Evolutionary conservation across 768 basidiomycete genomes (phyloP), one percentile per base, ranked within the genome.

Genomic region (Boletus pseudopeckii): DNA sequence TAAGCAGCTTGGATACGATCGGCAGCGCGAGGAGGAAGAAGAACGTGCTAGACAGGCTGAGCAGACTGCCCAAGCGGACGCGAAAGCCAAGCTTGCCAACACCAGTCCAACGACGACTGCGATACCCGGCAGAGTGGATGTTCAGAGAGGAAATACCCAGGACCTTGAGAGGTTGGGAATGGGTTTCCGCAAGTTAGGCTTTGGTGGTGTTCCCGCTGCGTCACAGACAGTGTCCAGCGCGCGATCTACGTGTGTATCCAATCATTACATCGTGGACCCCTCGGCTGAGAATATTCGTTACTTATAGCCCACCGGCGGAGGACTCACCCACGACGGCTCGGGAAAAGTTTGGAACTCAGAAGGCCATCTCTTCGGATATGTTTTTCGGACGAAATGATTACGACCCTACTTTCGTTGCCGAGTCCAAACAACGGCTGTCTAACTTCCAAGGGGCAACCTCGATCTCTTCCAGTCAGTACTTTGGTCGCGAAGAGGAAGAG

Each of bases 281-380:
- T 52, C 11, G 28, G 32, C 45, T 51, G 11, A 56, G 18, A 41
- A 51, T 39, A 34, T n/a, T 45, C 10, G 45, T 33, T 20, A 13
- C 40, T 39, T 44, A 32, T 53, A 72, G 67, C 20, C 54, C 73
- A 2, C 18, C 59, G 2, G 68, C 44, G 5, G 86, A 85, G 47
- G 83, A 90, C 48, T 74, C 84, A 26, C 84, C 85, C 0, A 93
- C 84, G 5, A 82, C 81, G 17, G 96, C 97, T 1, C 84, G 94
- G 53, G 88, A 95, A 8, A 92, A 90, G 63, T 99, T 98, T 69
- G 91, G 92, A 2, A 70, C 65, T 54, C 97, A 98, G 69, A 99
- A 98, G 68, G 93, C 83, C 50, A 99, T 99, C 69, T 98, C 95
- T 6, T 96, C 93, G 4, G 97, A 98, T 66, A 93, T 94, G 90